Evolutionary conservation across 108 stramenopile genomes (phyloP).

Genomic region (Cyclotella kingstonii): DNA sequence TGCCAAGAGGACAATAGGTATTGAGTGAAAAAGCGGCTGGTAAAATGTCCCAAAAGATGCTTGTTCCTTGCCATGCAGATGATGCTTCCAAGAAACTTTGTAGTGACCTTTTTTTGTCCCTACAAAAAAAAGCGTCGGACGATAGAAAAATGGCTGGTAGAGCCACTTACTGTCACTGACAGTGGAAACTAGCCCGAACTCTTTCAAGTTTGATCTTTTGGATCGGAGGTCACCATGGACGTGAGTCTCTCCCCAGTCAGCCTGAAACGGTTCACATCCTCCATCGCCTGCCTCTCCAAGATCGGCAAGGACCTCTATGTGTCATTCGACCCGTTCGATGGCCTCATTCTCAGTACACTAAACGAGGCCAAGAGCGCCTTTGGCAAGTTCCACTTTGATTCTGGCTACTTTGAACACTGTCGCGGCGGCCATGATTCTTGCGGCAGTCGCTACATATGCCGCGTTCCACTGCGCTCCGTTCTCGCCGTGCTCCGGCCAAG

Average conservation of each 20-base stretch:
- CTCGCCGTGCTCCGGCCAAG: conserved; percentile 62
- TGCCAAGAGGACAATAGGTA: too few relatives aligned
- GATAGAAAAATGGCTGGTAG: too few relatives aligned
- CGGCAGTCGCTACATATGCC: conserved; percentile 53
- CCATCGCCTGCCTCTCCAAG: conserved; percentile 60
- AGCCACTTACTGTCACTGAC: too few relatives aligned
- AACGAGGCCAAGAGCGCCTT: conserved; percentile 86
- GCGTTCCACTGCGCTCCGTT: conserved; percentile 68
- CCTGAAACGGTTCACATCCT: conserved; percentile 67
- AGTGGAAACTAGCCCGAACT: too few relatives aligned
- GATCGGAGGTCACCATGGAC: conserved; percentile 58
- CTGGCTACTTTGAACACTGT: conserved; percentile 20
- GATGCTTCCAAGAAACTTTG: too few relatives aligned
- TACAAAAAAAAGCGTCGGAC: too few relatives aligned
- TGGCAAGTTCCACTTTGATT: conserved; percentile 63
- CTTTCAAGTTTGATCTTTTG: too few relatives aligned
- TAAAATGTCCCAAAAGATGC: too few relatives aligned
- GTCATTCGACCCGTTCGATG: conserved; percentile 80
- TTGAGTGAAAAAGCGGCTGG: too few relatives aligned
- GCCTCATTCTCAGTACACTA: conserved; percentile 61
- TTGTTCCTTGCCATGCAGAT: too few relatives aligned
- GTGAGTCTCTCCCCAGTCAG: conserved; percentile 65
- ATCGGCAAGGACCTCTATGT: conserved; percentile 80
- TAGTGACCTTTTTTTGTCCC: too few relatives aligned
- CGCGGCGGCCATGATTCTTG: conserved; percentile 4